Evolutionary conservation across 116 monocot genomes (phyloP).

Genomic region (Phalaenopsis hybrid): DNA sequence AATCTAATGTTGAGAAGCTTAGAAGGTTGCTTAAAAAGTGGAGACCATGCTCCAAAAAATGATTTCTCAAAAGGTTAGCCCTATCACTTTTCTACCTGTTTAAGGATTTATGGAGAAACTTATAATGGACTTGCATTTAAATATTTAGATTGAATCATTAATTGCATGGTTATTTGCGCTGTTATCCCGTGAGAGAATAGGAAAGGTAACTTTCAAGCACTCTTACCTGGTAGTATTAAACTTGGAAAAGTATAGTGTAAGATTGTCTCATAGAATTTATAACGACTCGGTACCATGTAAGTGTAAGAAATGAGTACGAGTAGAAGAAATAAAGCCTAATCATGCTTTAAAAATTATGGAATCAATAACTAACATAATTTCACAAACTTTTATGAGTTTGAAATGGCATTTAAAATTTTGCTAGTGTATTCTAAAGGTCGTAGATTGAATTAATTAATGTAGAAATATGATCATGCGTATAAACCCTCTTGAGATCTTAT

Average conservation of each 20-base stretch:
- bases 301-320: no score
- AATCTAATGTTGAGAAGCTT: constrained; percentile 23
- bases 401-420: no score
- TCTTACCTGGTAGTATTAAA: not conserved
- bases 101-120: not conserved
- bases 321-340: no score
- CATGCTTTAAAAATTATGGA: no score
- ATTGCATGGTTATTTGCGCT: not conserved
- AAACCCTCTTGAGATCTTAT: not conserved
- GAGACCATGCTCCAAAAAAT: not conserved
- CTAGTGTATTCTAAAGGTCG: no score
- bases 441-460: not conserved
- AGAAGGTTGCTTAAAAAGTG: constrained; percentile 1
- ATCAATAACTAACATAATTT: no score
- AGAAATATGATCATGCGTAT: not conserved
- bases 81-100: not conserved
- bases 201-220: no score
- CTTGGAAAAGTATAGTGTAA: not conserved
- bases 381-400: no score
- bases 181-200: not conserved
- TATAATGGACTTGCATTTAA: not conserved
- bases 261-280: no score
- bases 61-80: not conserved
- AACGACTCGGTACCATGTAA: no score
- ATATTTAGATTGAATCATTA: not conserved